Evolutionary conservation across 2,329 filamentous ascomycete genomes (phyloP).

Genomic region (Rhinocladiella similis): DNA sequence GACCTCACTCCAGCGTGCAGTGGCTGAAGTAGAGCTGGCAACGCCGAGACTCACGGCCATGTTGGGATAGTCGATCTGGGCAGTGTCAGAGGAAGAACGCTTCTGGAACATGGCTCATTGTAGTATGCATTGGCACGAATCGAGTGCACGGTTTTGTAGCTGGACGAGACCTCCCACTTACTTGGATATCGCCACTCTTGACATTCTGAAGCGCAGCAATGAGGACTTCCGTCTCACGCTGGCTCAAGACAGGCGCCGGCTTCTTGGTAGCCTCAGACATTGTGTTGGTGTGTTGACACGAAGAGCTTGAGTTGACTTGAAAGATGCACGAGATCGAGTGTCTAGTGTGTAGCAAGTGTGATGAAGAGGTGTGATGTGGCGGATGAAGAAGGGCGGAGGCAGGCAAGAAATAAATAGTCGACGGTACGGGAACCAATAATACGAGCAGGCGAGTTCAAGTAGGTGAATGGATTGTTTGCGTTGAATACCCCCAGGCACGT

Average conservation of each 20-base stretch:
- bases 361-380: background rate
- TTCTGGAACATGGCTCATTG: background rate
- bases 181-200: constrained; percentile 19
- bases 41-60: constrained; percentile 38
- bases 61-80: constrained; percentile 37
- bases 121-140: background rate
- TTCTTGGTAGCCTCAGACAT: constrained; percentile 14
- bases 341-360: background rate
- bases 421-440: background rate
- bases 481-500: background rate
- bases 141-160: constrained; percentile 7
- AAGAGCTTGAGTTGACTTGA: background rate
- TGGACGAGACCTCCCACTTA: background rate
- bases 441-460: background rate
- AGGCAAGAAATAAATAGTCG: background rate
- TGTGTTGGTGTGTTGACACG: background rate
- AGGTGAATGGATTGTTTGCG: background rate
- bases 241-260: constrained; percentile 13
- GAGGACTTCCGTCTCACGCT: constrained; percentile 30
- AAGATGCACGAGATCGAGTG: background rate
- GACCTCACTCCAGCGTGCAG: constrained; percentile 36
- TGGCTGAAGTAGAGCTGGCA: constrained; percentile 39
- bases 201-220: constrained; percentile 18
- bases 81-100: constrained; percentile 5
- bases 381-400: background rate